These are phyloP conservation scores for Brassica cretica DNA, from an alignment of 345 rosid genomes.

Conservation along the genomic window DNA sequence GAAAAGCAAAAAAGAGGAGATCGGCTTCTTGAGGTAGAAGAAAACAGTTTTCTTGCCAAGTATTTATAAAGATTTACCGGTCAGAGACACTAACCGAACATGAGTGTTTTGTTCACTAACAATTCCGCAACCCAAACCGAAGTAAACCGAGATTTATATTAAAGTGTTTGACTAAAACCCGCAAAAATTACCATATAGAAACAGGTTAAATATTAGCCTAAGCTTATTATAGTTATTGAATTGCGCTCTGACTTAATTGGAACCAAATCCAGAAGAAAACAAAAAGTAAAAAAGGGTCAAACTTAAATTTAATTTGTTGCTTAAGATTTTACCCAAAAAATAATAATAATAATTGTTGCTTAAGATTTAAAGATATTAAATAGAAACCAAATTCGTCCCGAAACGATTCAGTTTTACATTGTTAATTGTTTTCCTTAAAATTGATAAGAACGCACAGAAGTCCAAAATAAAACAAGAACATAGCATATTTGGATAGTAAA, in stretches of 20 bases:
- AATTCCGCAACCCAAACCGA: constrained; percentile 4
- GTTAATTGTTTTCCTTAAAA: background rate
- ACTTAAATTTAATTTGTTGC: background rate
- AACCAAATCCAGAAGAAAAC: background rate
- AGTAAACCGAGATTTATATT: constrained; percentile 8
- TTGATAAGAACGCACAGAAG: background rate
- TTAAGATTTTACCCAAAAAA: too few species aligned
- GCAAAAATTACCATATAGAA: background rate
- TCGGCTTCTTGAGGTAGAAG: constrained; percentile 28
- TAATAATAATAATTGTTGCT: background rate
- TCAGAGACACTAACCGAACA: background rate
- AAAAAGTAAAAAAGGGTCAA: background rate
- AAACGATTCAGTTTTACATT: constrained; percentile 15
- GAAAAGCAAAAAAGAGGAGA: background rate
- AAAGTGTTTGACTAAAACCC: background rate
- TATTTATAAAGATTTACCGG: background rate
- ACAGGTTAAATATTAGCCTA: background rate
- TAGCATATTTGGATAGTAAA: constrained; percentile 2
- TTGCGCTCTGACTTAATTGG: background rate
- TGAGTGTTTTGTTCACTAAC: constrained; percentile 9
- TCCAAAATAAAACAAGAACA: background rate
- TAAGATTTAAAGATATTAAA: background rate
- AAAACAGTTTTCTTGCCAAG: background rate
- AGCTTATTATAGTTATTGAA: background rate
- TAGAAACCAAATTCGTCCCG: constrained; percentile 4